Percentiles rank a stretch among this genome's conserved stretches.
Conservation (phyloP, 805 yeast species). For the Nakazawaea populi region DNA sequence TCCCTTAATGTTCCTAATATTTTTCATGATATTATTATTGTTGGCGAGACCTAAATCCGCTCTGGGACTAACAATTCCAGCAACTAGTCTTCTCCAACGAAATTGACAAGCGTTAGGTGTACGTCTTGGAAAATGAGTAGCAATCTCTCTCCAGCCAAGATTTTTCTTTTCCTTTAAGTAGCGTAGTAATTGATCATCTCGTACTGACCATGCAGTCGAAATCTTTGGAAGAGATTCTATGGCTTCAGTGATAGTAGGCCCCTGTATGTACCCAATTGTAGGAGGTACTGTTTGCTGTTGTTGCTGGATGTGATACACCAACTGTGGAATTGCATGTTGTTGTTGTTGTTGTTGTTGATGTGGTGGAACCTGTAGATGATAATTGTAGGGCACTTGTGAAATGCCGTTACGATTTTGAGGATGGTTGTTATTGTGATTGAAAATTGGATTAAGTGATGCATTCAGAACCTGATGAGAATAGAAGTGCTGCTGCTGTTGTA, state of each 20-base stretch:
- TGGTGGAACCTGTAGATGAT: constrained; percentile 1
- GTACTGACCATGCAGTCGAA: constrained; percentile 65
- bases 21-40: too few relatives aligned
- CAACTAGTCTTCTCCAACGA: constrained; percentile 70
- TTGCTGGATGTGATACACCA: neutral
- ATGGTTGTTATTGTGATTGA: too few relatives aligned
- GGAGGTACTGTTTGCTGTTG: neutral
- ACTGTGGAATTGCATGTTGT: neutral
- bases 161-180: constrained; percentile 78
- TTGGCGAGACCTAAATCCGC: neutral
- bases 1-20: too few relatives aligned
- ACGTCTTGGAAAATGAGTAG: constrained; percentile 69
- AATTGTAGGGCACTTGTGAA: too few relatives aligned
- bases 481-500: too few relatives aligned
- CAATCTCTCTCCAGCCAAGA: constrained; percentile 86
- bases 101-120: constrained; percentile 89
- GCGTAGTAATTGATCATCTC: constrained; percentile 65
- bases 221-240: constrained; percentile 15
- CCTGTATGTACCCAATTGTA: neutral
- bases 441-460: too few relatives aligned
- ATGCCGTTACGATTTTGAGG: too few relatives aligned
- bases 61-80: constrained; percentile 24
- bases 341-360: constrained; percentile 8
- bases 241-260: constrained; percentile 1
- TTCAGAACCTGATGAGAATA: too few relatives aligned